A percentile compares a stretch with the other conserved stretches of the same genome.
These are phyloP conservation scores for Globisporangium recalcitrans DNA, from an alignment of 352 stramenopile species.

Conservation along the genomic window DNA sequence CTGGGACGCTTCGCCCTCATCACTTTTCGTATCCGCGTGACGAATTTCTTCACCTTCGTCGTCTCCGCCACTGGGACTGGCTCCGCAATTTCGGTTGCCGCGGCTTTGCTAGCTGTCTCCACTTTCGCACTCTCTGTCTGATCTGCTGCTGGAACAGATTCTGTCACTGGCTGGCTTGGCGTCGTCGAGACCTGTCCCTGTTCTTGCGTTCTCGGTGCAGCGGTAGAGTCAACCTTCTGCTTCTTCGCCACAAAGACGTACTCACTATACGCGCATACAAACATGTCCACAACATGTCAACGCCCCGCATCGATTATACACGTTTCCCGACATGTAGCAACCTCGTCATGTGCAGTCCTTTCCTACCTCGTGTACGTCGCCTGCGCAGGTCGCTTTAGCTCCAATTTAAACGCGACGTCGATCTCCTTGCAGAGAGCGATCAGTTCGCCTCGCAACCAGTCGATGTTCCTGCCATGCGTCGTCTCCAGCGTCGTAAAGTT, in stretches of 20 bases:
- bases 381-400: conserved; percentile 22
- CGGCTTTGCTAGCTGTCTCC: background rate
- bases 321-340: background rate
- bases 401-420: conserved; percentile 38
- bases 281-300: background rate
- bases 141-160: background rate
- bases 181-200: background rate
- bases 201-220: conserved; percentile 6
- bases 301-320: background rate
- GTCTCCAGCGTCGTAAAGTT: conserved; percentile 48
- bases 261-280: conserved; percentile 9
- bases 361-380: conserved; percentile 15
- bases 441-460: conserved; percentile 49
- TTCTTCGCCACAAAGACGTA: conserved; percentile 16
- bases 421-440: conserved; percentile 44
- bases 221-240: conserved; percentile 1
- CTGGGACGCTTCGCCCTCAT: conserved; percentile 18
- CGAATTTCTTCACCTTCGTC: conserved; percentile 17
- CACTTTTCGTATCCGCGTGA: conserved; percentile 40
- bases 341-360: conserved; percentile 2
- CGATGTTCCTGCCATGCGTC: conserved; percentile 34
- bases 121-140: background rate
- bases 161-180: background rate
- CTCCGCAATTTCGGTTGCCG: background rate
- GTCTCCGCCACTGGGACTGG: background rate